phyloP scores from a whole-genome alignment of 148 eudicot genomes.

The Nepenthes mirabilis region DNA sequence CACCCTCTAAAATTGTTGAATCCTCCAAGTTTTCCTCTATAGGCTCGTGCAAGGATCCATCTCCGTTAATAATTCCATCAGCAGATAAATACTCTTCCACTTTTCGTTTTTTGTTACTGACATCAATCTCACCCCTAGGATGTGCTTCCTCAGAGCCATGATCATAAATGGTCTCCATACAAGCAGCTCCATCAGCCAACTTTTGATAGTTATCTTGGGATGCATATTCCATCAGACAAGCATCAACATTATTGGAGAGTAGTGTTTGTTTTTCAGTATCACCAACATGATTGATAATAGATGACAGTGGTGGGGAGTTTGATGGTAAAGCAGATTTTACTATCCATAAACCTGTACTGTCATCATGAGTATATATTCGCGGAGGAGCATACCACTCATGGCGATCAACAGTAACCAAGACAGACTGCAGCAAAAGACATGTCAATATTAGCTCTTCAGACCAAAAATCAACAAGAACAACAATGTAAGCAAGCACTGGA shows the following conservation, averaged over 20 bases:
- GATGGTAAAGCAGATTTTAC: constrained; percentile 49
- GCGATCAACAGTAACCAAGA: constrained; percentile 87
- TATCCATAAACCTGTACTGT: constrained; percentile 69
- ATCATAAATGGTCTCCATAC: constrained; percentile 55
- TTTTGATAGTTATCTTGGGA: constrained; percentile 33
- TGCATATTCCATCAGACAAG: constrained; percentile 31
- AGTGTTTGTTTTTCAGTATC: constrained; percentile 15
- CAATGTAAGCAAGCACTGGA: neutral
- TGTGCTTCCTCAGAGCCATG: constrained; percentile 36
- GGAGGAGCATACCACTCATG: constrained; percentile 98
- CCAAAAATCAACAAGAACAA: neutral
- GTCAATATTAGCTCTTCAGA: neutral
- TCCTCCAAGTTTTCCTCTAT: constrained; percentile 39
- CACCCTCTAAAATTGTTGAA: constrained; percentile 28
- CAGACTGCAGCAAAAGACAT: constrained; percentile 46
- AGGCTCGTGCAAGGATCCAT: constrained; percentile 36
- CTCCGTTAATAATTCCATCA: constrained; percentile 36
- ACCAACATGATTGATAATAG: constrained; percentile 17
- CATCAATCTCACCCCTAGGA: constrained; percentile 43
- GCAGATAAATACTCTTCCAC: constrained; percentile 51
- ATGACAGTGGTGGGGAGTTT: constrained; percentile 42
- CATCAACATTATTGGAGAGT: constrained; percentile 22
- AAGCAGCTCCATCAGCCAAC: constrained; percentile 34
- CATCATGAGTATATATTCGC: constrained; percentile 66
- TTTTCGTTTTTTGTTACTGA: constrained; percentile 56